These are phyloP conservation scores for Geotrichum citri-aurantii DNA, from an alignment of 1,139 yeast genomes.

Conservation along the genomic window DNA sequence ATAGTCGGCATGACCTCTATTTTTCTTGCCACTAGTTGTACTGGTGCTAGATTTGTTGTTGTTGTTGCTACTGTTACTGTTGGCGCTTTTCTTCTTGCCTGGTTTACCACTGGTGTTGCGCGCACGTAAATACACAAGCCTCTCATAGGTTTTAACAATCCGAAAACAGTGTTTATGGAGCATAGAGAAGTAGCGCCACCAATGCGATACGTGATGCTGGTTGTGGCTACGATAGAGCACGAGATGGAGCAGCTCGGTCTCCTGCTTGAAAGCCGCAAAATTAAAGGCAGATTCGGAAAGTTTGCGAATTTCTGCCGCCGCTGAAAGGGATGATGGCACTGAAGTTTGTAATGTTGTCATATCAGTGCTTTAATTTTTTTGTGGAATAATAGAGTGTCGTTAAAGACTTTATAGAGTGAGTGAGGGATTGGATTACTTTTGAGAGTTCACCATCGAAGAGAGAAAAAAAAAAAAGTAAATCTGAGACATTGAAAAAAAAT, in stretches of 20 bases:
- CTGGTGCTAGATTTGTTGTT: not conserved
- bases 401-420: no score
- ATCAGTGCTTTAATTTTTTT: no score
- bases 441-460: no score
- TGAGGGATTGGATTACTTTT: no score
- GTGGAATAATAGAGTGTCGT: no score
- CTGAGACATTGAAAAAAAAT: no score
- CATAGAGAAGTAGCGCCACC: conserved; percentile 16
- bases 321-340: not conserved
- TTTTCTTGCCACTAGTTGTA: not conserved
- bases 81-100: not conserved
- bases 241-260: conserved; percentile 5
- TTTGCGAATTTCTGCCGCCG: not conserved
- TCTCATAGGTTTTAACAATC: conserved; percentile 6
- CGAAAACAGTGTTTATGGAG: conserved; percentile 12
- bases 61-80: not conserved
- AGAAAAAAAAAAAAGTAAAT: no score
- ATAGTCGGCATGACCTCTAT: not conserved
- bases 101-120: not conserved
- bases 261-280: conserved; percentile 9
- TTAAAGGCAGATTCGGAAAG: conserved; percentile 5
- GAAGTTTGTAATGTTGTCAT: not conserved
- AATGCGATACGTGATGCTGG: conserved; percentile 16
- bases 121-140: not conserved
- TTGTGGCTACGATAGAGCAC: conserved; percentile 7